Evolutionary conservation across 164 flowering plant genomes (phyloP).

Genomic region (grape (Vitis vinifera)): ASM3070453v1 NC_081810.1:15760001-15760500

Average conservation of each 20-base stretch:
- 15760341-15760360: slow-evolving; percentile 51
- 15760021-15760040: no score
- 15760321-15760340: slow-evolving; percentile 53
- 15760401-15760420: slow-evolving; percentile 43
- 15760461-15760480: slow-evolving; percentile 46
- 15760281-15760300: slow-evolving; percentile 45
- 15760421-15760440: slow-evolving; percentile 47
- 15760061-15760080: no score
- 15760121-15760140: not conserved
- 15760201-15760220: slow-evolving; percentile 63
- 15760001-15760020: no score
- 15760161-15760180: slow-evolving; percentile 17
- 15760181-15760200: slow-evolving; percentile 70
- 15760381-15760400: slow-evolving; percentile 53
- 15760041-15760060: no score
- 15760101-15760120: no score
- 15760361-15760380: slow-evolving; percentile 38
- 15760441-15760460: slow-evolving; percentile 50
- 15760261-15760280: slow-evolving; percentile 48
- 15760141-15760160: not conserved
- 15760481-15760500: slow-evolving; percentile 38
- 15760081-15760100: no score
- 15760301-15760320: slow-evolving; percentile 63
- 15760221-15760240: slow-evolving; percentile 57
- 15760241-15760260: slow-evolving; percentile 59